phyloP scores from a whole-genome alignment of 1,284 basidiomycete species.

The Ustilago nuda region DNA sequence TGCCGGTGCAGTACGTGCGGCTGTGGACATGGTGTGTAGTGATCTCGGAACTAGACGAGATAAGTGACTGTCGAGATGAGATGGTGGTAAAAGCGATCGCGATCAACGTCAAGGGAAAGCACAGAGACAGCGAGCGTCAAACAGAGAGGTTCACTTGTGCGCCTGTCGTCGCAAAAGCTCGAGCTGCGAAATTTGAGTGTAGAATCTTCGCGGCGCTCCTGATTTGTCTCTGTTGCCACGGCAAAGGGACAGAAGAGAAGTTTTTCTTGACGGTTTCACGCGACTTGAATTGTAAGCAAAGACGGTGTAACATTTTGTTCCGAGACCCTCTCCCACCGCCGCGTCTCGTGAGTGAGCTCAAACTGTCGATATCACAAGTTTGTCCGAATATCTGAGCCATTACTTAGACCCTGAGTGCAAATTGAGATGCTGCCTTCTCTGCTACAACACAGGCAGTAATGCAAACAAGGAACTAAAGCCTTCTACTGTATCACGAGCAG shows the following conservation, averaged over 20 bases:
- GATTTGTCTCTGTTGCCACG: neutral
- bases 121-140: neutral
- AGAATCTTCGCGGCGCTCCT: slow-evolving; percentile 10
- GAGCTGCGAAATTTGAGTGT: slow-evolving; percentile 10
- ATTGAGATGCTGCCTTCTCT: too few relatives aligned
- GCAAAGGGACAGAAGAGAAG: neutral
- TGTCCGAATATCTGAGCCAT: too few relatives aligned
- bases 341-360: too few relatives aligned
- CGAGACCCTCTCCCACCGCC: too few relatives aligned
- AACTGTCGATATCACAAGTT: too few relatives aligned
- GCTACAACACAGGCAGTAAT: too few relatives aligned
- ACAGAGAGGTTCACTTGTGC: slow-evolving; percentile 12
- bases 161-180: neutral
- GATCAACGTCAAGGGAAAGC: slow-evolving; percentile 11
- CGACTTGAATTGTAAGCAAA: neutral
- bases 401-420: too few relatives aligned
- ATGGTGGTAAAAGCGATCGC: slow-evolving; percentile 9
- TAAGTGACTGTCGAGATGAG: slow-evolving; percentile 10
- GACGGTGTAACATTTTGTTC: neutral
- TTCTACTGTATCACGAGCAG: too few relatives aligned
- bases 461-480: too few relatives aligned
- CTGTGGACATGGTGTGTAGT: slow-evolving; percentile 31
- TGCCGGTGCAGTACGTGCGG: slow-evolving; percentile 30
- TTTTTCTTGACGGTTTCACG: neutral
- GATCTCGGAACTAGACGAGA: slow-evolving; percentile 10